Percentiles rank a stretch among this genome's conserved stretches.
phyloP scores from a whole-genome alignment of 345 rosid species.

The Raphanus raphanistrum region DNA sequence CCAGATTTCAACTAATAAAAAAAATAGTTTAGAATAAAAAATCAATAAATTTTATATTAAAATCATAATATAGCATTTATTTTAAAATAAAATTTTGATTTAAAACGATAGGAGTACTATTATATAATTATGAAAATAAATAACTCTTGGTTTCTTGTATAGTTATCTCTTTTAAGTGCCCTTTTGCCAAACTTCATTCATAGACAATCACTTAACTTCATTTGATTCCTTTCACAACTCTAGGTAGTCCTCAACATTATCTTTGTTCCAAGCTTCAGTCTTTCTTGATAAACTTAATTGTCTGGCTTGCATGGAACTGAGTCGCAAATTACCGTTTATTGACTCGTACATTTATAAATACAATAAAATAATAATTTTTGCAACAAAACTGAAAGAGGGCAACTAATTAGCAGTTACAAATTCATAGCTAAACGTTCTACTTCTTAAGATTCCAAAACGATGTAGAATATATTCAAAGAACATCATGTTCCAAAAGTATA shows the following conservation, averaged over 20 bases:
- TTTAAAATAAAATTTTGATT: no score
- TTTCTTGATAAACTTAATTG: constrained; percentile 6
- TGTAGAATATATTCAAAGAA: background rate
- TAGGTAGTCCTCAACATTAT: background rate
- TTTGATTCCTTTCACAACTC: constrained; percentile 1
- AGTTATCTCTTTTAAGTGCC: background rate
- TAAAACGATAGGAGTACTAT: no score
- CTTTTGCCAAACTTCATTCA: background rate
- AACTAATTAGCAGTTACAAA: constrained; percentile 1
- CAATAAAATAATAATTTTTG: background rate
- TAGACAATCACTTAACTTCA: background rate
- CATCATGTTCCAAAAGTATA: background rate
- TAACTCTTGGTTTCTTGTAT: constrained; percentile 6
- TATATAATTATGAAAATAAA: background rate
- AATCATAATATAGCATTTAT: no score
- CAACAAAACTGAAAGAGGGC: background rate
- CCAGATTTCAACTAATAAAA: no score
- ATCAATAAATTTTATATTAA: no score
- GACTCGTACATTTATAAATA: background rate
- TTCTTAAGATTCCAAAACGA: constrained; percentile 24
- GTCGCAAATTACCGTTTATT: background rate
- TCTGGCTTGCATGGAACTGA: constrained; percentile 3
- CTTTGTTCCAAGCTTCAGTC: constrained; percentile 16
- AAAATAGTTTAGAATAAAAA: no score
- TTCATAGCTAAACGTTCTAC: background rate